Base-by-base conservation (phyloP, 2,329 filamentous ascomycete species). In the Xylaria sp. region DNA sequence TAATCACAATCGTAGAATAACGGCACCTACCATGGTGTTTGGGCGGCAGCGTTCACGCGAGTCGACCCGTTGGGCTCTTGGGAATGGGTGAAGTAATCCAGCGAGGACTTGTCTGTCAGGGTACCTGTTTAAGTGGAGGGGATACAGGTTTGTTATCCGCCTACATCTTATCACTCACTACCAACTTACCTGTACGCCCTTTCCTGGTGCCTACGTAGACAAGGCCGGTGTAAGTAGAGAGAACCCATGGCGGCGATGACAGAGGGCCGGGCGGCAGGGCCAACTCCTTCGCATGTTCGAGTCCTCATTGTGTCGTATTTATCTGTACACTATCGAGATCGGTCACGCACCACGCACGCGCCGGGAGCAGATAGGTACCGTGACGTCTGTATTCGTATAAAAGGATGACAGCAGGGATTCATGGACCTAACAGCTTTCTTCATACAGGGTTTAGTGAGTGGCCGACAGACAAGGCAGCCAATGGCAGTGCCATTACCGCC, bases 381-480 rank as follows among this genome's bases (percentile, higher is more conserved):
- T 58, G 55, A 58, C 55, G 37, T 58, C 37, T 58, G 59, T 67
- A 55, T 66, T 62, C 47, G n/a, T 40, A 12, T 27, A 35, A 50
- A 29, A 55, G 50, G 23, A 53, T 60, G 47, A 5, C n/a, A 23
- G 60, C 65, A 64, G 47, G 65, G 65, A 21, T 64, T 6, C 35
- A 29, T 23, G n/a, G 13, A 21, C 35, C 35, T 27, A 35, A 35
- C 32, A 57, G 57, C 40, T 5, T 47, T 54, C 40, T 9, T 40
- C 32, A 21, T 21, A 47, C 35, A 61, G 50, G 64, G 65, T 58
- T 58, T 62, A 66, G 63, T 66, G 48, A 25, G 9, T 35, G 37
- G 35, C 37, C 27, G 44, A 10, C 65, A 29, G 55, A 37, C 40
- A 64, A 64, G 60, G 65, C 54, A 63, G 48, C 60, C 66, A 68